phyloP scores from a whole-genome alignment of 1,284 basidiomycete species.

The Cerrena zonata region DNA sequence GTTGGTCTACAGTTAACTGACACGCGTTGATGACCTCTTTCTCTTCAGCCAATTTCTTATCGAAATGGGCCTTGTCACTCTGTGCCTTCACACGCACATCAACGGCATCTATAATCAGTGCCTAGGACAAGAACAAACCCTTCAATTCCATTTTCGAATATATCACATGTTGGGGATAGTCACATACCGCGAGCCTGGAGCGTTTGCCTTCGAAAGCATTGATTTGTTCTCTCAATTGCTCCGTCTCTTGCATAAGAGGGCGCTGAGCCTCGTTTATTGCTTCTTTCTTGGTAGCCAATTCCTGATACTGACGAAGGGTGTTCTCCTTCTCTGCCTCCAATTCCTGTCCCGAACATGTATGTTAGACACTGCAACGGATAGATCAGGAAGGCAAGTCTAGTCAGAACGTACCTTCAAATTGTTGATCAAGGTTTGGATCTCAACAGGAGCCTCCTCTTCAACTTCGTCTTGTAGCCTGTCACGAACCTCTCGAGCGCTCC shows the following conservation, averaged over 20 bases:
- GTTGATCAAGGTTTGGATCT: conserved; percentile 60
- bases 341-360: too few relatives aligned
- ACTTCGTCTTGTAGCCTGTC: conserved; percentile 51
- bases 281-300: conserved; percentile 37
- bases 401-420: conserved; percentile 40
- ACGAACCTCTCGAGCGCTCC: conserved; percentile 28
- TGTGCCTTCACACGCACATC: conserved; percentile 44
- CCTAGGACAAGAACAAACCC: conserved; percentile 17
- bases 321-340: conserved; percentile 46
- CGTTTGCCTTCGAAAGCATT: conserved; percentile 40
- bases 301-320: conserved; percentile 45
- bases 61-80: conserved; percentile 39
- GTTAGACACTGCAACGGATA: background rate
- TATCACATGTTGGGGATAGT: background rate
- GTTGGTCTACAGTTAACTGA: conserved; percentile 39
- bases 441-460: conserved; percentile 70
- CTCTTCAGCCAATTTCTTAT: conserved; percentile 43
- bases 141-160: too few relatives aligned
- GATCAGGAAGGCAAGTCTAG: background rate
- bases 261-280: conserved; percentile 39
- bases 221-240: conserved; percentile 42
- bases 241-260: conserved; percentile 36
- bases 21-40: conserved; percentile 34
- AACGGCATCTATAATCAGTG: conserved; percentile 40
- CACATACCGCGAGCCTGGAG: conserved; percentile 38